phyloP scores from a whole-genome alignment of 345 rosid genomes.

The Sonneratia alba region DNA sequence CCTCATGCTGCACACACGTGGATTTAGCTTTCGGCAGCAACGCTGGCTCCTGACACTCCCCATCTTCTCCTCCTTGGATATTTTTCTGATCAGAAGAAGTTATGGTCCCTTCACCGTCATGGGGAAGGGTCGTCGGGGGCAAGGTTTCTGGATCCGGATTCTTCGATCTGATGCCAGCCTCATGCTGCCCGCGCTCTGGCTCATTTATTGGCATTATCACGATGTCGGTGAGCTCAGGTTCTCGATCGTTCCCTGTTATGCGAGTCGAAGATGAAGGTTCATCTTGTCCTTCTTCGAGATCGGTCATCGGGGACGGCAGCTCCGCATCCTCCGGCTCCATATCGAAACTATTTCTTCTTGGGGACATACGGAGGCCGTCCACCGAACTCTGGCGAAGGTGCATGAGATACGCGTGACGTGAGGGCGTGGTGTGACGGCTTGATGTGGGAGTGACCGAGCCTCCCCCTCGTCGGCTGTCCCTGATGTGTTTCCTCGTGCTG shows the following conservation, averaged over 20 bases:
- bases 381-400: slow-evolving; percentile 22
- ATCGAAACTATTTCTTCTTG: slow-evolving; percentile 20
- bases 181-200: neutral
- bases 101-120: neutral
- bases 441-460: slow-evolving; percentile 42
- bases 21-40: neutral
- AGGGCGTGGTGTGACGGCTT: slow-evolving; percentile 49
- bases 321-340: slow-evolving; percentile 17
- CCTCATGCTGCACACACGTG: slow-evolving; percentile 17
- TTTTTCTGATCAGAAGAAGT: neutral
- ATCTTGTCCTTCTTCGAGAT: slow-evolving; percentile 10
- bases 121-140: neutral
- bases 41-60: neutral
- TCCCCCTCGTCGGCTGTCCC: slow-evolving; percentile 36
- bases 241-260: neutral
- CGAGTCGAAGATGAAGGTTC: slow-evolving; percentile 10
- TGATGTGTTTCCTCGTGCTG: slow-evolving; percentile 50
- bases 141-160: too few relatives aligned
- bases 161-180: neutral
- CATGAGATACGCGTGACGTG: slow-evolving; percentile 36
- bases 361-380: slow-evolving; percentile 26
- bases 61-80: neutral
- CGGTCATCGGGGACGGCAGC: slow-evolving; percentile 15
- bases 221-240: neutral
- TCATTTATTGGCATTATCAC: neutral